Base-by-base conservation (phyloP, 169 alveolate species). In the Toxoplasma gondii region DNA sequence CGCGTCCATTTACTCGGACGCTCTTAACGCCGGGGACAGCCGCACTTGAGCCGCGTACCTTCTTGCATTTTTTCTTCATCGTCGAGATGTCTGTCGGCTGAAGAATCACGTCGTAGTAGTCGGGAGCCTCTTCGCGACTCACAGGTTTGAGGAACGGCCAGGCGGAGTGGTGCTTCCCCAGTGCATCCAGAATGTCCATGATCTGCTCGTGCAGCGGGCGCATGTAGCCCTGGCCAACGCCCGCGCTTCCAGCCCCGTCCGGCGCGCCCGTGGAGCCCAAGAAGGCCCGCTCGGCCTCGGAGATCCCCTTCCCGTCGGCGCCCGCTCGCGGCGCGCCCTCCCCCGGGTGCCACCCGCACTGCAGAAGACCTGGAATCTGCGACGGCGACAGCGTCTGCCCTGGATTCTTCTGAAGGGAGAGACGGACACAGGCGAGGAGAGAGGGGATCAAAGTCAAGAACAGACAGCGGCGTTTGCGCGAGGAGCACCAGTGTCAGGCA, bases 101-200 rank as follows among this genome's bases (percentile, higher is more conserved):
- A 74, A 97, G 98, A 69, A 99, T 99, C 34, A 98, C 98, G 80
- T 98, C 99, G 95, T 98, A 98, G 96, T 99, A 99, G 96, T 99
- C 99, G 0, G 99, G 99, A 0, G 99, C 99, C 91, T 98, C 99
- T 12, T 98, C 98, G 36, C 96, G 96, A 82, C 98, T 97, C 31
- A 99, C 99, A 9, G 99, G 99, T 92, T 99, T 98, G 78, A 97
- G 94, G 96, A 99, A 99, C 16, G 99, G 99, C 99, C 99, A 98
- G 19, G 98, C 97, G 38, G 97, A 96, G 82, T 97, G 98, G 45
- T 98, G 99, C 81, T 97, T 96, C 88, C 96, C 97, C 36, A 98
- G 95, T 70, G 96, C 97, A 70, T 97, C 97, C 36, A 98, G 94
- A 44, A 98, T 95, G 70, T 95, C 97, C 96, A 97, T 90, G 70